Evolutionary conservation across 2,329 filamentous ascomycete genomes (phyloP).

Genomic region (Penicillium corylophilum): DNA sequence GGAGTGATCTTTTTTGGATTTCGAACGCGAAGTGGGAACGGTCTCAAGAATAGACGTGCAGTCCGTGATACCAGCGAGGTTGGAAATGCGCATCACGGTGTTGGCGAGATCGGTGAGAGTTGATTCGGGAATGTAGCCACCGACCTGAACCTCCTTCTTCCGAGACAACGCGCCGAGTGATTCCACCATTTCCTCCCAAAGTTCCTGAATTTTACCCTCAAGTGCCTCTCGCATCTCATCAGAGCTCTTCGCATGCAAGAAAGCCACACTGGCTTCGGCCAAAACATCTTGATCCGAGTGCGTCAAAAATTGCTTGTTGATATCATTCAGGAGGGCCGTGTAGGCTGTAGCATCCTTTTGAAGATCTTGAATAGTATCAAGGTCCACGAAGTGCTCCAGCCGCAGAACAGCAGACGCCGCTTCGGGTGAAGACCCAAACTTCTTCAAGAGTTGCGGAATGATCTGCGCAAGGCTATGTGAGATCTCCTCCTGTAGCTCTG

Average conservation of each 20-base stretch:
- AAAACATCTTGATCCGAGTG: slow-evolving; percentile 85
- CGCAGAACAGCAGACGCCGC: slow-evolving; percentile 83
- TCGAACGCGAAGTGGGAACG: slow-evolving; percentile 30
- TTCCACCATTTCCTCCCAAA: slow-evolving; percentile 83
- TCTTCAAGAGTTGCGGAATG: slow-evolving; percentile 84
- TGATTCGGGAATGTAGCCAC: slow-evolving; percentile 66
- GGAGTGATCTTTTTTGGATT: slow-evolving; percentile 38
- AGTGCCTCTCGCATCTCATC: slow-evolving; percentile 86
- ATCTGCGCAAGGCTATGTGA: slow-evolving; percentile 73
- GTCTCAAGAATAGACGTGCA: slow-evolving; percentile 73
- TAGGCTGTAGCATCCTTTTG: slow-evolving; percentile 83
- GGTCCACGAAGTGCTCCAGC: slow-evolving; percentile 79
- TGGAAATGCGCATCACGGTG: slow-evolving; percentile 74
- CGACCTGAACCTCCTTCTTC: slow-evolving; percentile 67
- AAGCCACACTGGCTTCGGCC: slow-evolving; percentile 75
- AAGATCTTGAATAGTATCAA: slow-evolving; percentile 84
- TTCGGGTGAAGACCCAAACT: slow-evolving; percentile 85
- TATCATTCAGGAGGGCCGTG: slow-evolving; percentile 78
- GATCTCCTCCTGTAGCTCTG: slow-evolving; percentile 73
- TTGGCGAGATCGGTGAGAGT: slow-evolving; percentile 70
- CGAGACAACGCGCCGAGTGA: slow-evolving; percentile 70
- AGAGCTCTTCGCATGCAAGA: slow-evolving; percentile 80
- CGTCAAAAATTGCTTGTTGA: slow-evolving; percentile 90
- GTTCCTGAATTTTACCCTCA: slow-evolving; percentile 71
- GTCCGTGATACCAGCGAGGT: slow-evolving; percentile 75